Percentiles rank a stretch among this genome's conserved stretches.
phyloP scores from a whole-genome alignment of 2,329 filamentous ascomycete genomes.

The Decorospora gaudefroyi region DNA sequence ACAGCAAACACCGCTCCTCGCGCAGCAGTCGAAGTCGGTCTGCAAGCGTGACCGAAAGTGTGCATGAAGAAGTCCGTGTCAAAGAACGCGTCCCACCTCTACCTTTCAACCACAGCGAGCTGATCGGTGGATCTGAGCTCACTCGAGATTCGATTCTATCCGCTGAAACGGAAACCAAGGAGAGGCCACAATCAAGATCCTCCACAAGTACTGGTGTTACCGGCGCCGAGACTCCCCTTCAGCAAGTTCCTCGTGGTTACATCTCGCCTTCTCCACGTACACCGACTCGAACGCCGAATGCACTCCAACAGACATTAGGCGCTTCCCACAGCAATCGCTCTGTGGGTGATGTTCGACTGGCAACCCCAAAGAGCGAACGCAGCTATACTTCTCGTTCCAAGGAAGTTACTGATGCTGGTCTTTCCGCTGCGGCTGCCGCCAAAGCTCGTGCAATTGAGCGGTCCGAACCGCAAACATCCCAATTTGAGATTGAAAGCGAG shows the following conservation, averaged over 20 bases:
- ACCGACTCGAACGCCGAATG: conserved; percentile 63
- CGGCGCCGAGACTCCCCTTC: conserved; percentile 57
- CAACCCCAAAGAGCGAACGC: conserved; percentile 52
- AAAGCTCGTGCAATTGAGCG: conserved; percentile 45
- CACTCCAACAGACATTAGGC: conserved; percentile 63
- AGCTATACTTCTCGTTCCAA: conserved; percentile 49
- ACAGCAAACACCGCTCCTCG: conserved; percentile 54
- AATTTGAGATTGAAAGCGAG: conserved; percentile 44
- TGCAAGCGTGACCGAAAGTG: conserved; percentile 58
- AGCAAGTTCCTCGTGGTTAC: conserved; percentile 65
- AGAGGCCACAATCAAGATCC: conserved; percentile 62
- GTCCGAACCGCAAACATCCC: conserved; percentile 41
- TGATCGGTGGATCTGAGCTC: conserved; percentile 77
- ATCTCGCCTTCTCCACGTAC: conserved; percentile 65
- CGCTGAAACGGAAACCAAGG: conserved; percentile 67
- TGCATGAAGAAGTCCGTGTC: conserved; percentile 57
- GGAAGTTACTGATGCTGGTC: conserved; percentile 28
- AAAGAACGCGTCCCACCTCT: conserved; percentile 70
- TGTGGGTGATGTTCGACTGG: conserved; percentile 56
- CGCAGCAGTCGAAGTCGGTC: conserved; percentile 58
- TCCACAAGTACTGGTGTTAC: conserved; percentile 56
- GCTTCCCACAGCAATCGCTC: conserved; percentile 67
- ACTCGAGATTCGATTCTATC: conserved; percentile 87
- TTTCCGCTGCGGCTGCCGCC: conserved; percentile 46
- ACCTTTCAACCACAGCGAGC: conserved; percentile 79